Evolutionary conservation across 2,329 filamentous ascomycete species (phyloP).

Genomic region (Didymella exigua): DNA sequence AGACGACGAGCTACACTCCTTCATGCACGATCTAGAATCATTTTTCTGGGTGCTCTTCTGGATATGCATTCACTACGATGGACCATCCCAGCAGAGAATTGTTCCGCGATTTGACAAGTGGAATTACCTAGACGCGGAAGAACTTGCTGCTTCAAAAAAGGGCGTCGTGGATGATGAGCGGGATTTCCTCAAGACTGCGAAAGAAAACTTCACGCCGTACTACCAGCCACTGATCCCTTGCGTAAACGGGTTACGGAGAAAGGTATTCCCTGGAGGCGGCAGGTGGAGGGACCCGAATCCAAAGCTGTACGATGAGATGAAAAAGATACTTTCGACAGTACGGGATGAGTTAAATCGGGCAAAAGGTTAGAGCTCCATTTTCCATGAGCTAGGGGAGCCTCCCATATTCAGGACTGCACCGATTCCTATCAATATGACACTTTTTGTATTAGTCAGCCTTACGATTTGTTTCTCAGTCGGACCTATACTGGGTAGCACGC

Average conservation of each 20-base stretch:
- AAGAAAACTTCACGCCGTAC: constrained; percentile 39
- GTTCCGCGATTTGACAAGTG: constrained; percentile 29
- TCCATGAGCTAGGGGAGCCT: no score
- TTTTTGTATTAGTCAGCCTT: no score
- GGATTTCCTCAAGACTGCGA: neutral
- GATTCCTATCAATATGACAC: no score
- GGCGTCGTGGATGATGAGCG: neutral
- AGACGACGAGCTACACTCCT: constrained; percentile 50
- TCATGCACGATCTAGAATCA: constrained; percentile 57
- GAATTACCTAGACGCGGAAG: neutral
- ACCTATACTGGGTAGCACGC: no score
- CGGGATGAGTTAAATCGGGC: neutral
- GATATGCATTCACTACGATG: constrained; percentile 53
- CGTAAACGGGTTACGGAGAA: constrained; percentile 48
- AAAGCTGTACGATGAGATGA: neutral
- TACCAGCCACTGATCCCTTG: constrained; percentile 48
- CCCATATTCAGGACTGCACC: no score
- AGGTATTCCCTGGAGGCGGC: constrained; percentile 42
- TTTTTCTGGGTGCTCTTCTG: constrained; percentile 58
- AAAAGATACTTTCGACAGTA: neutral
- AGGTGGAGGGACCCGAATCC: neutral
- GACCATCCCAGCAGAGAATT: constrained; percentile 22
- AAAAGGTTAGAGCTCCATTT: no score
- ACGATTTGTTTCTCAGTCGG: no score
- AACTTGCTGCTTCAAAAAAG: neutral